Conservation (phyloP, 2,329 filamentous ascomycete genomes). For the Zelopaecilomyces penicillatus region DNA sequence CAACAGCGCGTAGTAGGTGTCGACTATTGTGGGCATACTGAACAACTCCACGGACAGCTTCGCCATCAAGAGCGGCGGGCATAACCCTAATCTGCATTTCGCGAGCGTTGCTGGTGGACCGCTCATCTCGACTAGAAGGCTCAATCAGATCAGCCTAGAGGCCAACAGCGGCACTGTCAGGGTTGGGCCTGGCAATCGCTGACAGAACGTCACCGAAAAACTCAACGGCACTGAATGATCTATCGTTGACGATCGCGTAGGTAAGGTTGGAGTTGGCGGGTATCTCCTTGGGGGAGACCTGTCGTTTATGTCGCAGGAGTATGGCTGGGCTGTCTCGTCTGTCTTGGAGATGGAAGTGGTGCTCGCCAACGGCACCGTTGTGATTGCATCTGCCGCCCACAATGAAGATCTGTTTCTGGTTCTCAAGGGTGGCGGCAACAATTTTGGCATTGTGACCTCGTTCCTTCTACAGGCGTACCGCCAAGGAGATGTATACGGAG, state of each 20-base stretch:
- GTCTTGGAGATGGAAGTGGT: neutral
- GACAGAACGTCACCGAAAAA: constrained; percentile 30
- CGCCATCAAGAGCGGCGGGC: constrained; percentile 48
- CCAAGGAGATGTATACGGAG: too few relatives aligned
- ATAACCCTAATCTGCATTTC: constrained; percentile 46
- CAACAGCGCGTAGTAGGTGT: constrained; percentile 40
- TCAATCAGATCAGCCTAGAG: constrained; percentile 3
- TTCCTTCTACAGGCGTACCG: neutral
- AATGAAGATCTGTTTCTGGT: constrained; percentile 3
- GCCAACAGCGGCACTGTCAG: constrained; percentile 28
- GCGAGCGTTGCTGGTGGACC: constrained; percentile 42
- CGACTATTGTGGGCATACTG: constrained; percentile 42
- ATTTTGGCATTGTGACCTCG: constrained; percentile 19
- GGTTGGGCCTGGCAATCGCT: constrained; percentile 38
- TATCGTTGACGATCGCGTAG: constrained; percentile 35
- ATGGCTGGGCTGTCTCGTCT: constrained; percentile 23
- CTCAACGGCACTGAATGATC: constrained; percentile 35
- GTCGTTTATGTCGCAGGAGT: constrained; percentile 42
- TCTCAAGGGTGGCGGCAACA: constrained; percentile 5
- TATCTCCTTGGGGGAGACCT: constrained; percentile 45
- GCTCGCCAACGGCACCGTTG: constrained; percentile 5
- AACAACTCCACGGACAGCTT: constrained; percentile 38
- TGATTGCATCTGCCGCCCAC: neutral
- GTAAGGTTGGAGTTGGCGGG: constrained; percentile 40
- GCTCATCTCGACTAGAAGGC: constrained; percentile 25